phyloP scores from a whole-genome alignment of 306 rosid species.

The Cicer pinnatifidum region DNA sequence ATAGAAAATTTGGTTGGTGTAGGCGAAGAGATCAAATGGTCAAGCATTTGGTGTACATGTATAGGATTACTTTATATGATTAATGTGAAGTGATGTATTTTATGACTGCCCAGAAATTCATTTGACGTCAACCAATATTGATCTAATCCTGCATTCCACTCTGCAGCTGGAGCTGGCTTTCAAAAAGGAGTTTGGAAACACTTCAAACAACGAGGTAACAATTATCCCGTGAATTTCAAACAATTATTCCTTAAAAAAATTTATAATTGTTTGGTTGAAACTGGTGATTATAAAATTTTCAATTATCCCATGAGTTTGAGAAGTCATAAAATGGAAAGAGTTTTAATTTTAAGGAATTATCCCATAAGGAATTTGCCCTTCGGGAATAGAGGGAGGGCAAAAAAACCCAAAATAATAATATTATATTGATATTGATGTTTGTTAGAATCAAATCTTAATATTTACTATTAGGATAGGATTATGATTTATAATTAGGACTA shows the following conservation, averaged over 20 bases:
- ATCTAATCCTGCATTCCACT: slow-evolving; percentile 39
- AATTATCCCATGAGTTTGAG: slow-evolving; percentile 26
- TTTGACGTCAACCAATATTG: slow-evolving; percentile 29
- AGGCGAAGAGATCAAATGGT: slow-evolving; percentile 30
- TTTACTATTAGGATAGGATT: neutral
- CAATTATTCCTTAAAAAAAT: no score
- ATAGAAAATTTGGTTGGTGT: slow-evolving; percentile 16
- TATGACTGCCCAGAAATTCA: slow-evolving; percentile 30
- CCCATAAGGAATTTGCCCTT: neutral
- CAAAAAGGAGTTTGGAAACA: slow-evolving; percentile 69
- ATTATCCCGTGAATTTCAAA: no score
- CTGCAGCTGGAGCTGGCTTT: slow-evolving; percentile 84
- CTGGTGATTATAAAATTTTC: slow-evolving; percentile 27
- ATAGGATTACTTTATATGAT: slow-evolving; percentile 5
- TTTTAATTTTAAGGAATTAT: slow-evolving; percentile 4
- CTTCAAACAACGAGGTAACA: slow-evolving; percentile 52
- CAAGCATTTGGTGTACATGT: slow-evolving; percentile 23
- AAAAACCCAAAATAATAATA: neutral
- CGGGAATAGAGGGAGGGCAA: neutral
- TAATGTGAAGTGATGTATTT: slow-evolving; percentile 8
- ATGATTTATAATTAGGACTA: neutral
- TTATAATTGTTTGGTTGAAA: neutral
- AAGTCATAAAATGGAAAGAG: slow-evolving; percentile 3
- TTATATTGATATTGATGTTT: neutral
- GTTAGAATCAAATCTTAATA: neutral